Percentiles rank a stretch among this genome's conserved stretches.
Conservation (phyloP, 352 stramenopile genomes). For the Pythium vanterpoolii region DNA sequence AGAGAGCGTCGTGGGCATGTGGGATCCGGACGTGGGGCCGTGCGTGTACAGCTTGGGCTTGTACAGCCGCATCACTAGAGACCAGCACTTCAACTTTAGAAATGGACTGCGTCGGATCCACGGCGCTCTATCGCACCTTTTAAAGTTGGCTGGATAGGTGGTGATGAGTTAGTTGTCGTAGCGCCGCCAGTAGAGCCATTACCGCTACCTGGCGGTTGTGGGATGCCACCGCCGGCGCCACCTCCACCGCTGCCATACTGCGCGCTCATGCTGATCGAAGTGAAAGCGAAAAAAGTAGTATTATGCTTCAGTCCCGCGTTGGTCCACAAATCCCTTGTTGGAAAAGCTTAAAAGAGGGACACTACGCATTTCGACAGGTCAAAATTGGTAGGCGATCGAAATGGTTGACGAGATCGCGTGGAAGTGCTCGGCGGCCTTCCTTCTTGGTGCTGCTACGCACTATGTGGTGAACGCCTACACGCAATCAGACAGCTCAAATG, state of each 20-base stretch:
- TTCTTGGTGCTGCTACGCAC: conserved; percentile 65
- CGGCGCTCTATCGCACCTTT: conserved; percentile 43
- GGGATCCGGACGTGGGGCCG: conserved; percentile 41
- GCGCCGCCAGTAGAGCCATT: conserved; percentile 4
- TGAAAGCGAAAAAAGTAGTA: not conserved
- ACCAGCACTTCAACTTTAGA: not conserved
- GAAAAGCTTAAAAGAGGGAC: not conserved
- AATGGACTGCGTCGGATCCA: not conserved
- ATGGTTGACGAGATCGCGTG: conserved; percentile 63
- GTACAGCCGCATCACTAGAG: conserved; percentile 89
- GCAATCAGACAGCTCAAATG: conserved; percentile 16
- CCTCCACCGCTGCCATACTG: conserved; percentile 12
- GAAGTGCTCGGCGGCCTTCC: conserved; percentile 77
- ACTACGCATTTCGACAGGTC: not conserved
- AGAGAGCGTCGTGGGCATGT: conserved; percentile 61
- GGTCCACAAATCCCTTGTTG: not conserved
- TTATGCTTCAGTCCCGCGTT: no score
- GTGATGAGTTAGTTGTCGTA: conserved; percentile 1
- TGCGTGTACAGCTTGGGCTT: conserved; percentile 83
- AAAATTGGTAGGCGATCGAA: not conserved
- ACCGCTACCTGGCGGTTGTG: conserved; percentile 21
- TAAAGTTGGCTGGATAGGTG: conserved; percentile 61
- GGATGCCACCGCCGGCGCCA: conserved; percentile 6
- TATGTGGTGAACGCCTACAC: conserved; percentile 50
- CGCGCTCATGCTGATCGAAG: conserved; percentile 20